Percentiles rank a stretch among this genome's conserved stretches.
phyloP scores from a whole-genome alignment of 2,329 filamentous ascomycete genomes.

The Triangularia setosa region DNA sequence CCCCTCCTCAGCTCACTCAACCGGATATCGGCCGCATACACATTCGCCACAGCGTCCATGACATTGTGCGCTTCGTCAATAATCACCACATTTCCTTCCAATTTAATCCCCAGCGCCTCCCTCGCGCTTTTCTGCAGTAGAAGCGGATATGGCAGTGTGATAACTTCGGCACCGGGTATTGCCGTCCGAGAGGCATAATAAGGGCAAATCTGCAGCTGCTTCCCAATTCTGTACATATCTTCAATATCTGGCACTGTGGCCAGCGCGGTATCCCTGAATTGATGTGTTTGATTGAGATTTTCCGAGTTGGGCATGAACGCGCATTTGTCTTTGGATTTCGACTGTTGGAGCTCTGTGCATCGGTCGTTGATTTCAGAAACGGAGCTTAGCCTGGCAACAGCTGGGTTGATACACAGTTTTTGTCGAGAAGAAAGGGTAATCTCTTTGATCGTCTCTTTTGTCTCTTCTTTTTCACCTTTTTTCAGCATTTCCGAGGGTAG shows the following conservation, averaged over 20 bases:
- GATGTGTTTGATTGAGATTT: conserved; percentile 64
- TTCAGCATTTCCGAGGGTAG: conserved; percentile 44
- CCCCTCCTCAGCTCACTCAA: conserved; percentile 69
- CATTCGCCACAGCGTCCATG: conserved; percentile 87
- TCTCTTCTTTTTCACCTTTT: background rate
- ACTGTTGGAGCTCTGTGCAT: conserved; percentile 84
- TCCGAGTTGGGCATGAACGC: conserved; percentile 75
- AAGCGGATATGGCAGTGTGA: conserved; percentile 89
- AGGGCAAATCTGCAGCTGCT: conserved; percentile 76
- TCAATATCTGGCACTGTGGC: conserved; percentile 91
- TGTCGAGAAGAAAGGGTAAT: conserved; percentile 82
- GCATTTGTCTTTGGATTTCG: conserved; percentile 65
- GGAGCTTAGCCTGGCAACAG: conserved; percentile 66
- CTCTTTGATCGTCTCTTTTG: conserved; percentile 66
- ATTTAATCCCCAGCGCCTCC: conserved; percentile 78
- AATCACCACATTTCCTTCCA: conserved; percentile 87
- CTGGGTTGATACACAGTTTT: conserved; percentile 83
- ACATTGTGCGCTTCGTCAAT: conserved; percentile 98
- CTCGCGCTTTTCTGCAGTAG: conserved; percentile 82
- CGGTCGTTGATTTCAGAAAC: conserved; percentile 87
- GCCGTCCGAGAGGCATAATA: conserved; percentile 92
- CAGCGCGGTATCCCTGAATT: conserved; percentile 80
- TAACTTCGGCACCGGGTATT: conserved; percentile 79
- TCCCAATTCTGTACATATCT: conserved; percentile 75
- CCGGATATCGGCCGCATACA: conserved; percentile 75